Conservation (phyloP, 2,329 filamentous ascomycete genomes). For the Aspergillus ibericus region DNA sequence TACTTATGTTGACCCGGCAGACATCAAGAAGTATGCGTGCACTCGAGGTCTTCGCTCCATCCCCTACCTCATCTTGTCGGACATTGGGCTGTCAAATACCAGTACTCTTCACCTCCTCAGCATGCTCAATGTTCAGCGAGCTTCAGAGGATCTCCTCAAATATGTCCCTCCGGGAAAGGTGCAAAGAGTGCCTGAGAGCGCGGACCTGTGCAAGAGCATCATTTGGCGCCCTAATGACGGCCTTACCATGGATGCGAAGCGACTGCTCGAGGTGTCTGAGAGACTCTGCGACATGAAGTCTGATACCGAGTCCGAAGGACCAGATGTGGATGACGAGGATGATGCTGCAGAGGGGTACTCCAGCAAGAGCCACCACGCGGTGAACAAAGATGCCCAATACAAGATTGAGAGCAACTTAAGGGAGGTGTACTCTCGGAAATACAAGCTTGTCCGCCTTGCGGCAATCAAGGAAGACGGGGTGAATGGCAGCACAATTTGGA, state of each 20-base stretch:
- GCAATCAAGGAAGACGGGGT: slow-evolving; percentile 27
- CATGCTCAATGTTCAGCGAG: slow-evolving; percentile 31
- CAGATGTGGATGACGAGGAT: slow-evolving; percentile 7
- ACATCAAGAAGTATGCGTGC: slow-evolving; percentile 30
- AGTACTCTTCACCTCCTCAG: slow-evolving; percentile 30
- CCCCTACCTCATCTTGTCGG: slow-evolving; percentile 34
- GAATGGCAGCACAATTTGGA: slow-evolving; percentile 28
- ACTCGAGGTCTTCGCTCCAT: slow-evolving; percentile 37
- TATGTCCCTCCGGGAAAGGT: slow-evolving; percentile 32
- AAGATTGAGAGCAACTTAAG: slow-evolving; percentile 26
- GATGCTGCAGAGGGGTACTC: background rate
- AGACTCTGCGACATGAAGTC: slow-evolving; percentile 13
- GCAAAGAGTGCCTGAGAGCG: slow-evolving; percentile 20
- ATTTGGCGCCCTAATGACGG: slow-evolving; percentile 30
- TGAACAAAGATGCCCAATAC: slow-evolving; percentile 18
- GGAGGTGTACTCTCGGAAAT: slow-evolving; percentile 26
- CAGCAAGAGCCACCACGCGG: background rate
- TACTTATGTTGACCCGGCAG: slow-evolving; percentile 8
- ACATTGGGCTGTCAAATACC: slow-evolving; percentile 25
- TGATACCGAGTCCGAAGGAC: slow-evolving; percentile 12
- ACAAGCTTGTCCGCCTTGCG: slow-evolving; percentile 32
- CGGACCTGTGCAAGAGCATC: slow-evolving; percentile 24
- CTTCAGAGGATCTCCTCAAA: slow-evolving; percentile 28
- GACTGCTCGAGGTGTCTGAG: slow-evolving; percentile 24
- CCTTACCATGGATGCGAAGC: slow-evolving; percentile 18